phyloP scores from a whole-genome alignment of 345 rosid species.

The Sisymbrium altissimum region DNA sequence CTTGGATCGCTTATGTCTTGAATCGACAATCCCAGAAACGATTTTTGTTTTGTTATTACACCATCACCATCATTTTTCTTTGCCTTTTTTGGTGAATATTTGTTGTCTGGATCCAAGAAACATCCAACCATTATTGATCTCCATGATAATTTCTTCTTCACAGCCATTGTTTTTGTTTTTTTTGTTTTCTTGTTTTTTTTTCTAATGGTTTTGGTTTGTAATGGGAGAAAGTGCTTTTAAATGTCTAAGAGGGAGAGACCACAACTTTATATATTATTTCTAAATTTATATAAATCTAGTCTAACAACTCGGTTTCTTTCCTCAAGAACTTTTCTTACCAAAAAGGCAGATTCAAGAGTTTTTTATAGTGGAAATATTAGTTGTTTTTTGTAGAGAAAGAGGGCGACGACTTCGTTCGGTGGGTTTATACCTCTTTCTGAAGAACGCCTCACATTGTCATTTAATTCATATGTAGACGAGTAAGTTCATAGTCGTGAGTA shows the following conservation, averaged over 20 bases:
- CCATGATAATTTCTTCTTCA: slow-evolving; percentile 55
- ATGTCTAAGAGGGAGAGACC: not conserved
- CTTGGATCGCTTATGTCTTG: slow-evolving; percentile 69
- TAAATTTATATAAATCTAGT: not conserved
- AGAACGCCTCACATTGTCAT: slow-evolving; percentile 9
- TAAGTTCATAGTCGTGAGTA: slow-evolving; percentile 13
- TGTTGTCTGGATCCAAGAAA: slow-evolving; percentile 29
- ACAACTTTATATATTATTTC: slow-evolving; percentile 2
- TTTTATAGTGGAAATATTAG: not conserved
- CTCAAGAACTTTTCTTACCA: slow-evolving; percentile 7
- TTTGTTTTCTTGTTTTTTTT: not conserved
- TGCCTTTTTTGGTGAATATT: slow-evolving; percentile 25
- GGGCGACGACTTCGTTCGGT: slow-evolving; percentile 24
- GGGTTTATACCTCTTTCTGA: slow-evolving; percentile 23
- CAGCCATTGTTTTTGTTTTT: slow-evolving; percentile 19
- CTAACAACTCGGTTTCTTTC: slow-evolving; percentile 5
- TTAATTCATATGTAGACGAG: not conserved
- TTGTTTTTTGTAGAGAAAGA: not conserved
- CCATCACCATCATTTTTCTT: slow-evolving; percentile 38
- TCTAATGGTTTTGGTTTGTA: slow-evolving; percentile 17
- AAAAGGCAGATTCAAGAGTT: slow-evolving; percentile 8
- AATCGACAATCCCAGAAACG: slow-evolving; percentile 52
- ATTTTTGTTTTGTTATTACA: slow-evolving; percentile 41
- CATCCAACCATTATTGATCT: slow-evolving; percentile 48
- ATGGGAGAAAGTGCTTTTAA: slow-evolving; percentile 16